A percentile compares a stretch with the other conserved stretches of the same genome.
Conservation (phyloP, 805 yeast species). For the Candida jianshihensis region DNA sequence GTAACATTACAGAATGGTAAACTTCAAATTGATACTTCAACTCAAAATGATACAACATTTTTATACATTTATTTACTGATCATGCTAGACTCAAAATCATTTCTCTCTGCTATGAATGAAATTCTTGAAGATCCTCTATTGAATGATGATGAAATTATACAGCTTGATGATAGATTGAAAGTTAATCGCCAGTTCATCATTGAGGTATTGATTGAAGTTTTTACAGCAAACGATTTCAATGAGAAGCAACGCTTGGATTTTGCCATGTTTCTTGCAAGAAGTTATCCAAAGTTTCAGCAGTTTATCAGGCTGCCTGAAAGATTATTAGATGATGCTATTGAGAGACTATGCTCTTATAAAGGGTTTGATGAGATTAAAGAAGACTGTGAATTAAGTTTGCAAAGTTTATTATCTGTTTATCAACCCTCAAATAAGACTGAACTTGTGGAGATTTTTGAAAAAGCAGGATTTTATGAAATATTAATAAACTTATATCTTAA, state of each 20-base stretch:
- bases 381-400: slow-evolving; percentile 73
- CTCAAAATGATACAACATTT: slow-evolving; percentile 44
- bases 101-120: slow-evolving; percentile 67
- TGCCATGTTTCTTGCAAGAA: slow-evolving; percentile 70
- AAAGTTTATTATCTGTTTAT: slow-evolving; percentile 60
- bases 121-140: slow-evolving; percentile 74
- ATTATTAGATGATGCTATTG: slow-evolving; percentile 40
- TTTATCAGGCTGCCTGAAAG: slow-evolving; percentile 68
- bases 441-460: slow-evolving; percentile 43
- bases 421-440: slow-evolving; percentile 47
- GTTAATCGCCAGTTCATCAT: slow-evolving; percentile 72
- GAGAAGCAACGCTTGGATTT: slow-evolving; percentile 29
- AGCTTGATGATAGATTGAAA: slow-evolving; percentile 18
- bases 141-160: slow-evolving; percentile 48
- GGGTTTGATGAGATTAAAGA: slow-evolving; percentile 26
- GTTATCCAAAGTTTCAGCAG: slow-evolving; percentile 80
- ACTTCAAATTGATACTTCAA: slow-evolving; percentile 26
- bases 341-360: slow-evolving; percentile 39
- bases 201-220: slow-evolving; percentile 60
- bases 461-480: slow-evolving; percentile 51
- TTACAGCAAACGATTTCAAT: slow-evolving; percentile 31
- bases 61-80: slow-evolving; percentile 63
- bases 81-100: slow-evolving; percentile 46
- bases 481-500: slow-evolving; percentile 49
- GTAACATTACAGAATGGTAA: slow-evolving; percentile 22